These are phyloP conservation scores for Sporothrix pseudoabietina DNA, from an alignment of 2,329 filamentous ascomycete genomes.

Conservation along the genomic window DNA sequence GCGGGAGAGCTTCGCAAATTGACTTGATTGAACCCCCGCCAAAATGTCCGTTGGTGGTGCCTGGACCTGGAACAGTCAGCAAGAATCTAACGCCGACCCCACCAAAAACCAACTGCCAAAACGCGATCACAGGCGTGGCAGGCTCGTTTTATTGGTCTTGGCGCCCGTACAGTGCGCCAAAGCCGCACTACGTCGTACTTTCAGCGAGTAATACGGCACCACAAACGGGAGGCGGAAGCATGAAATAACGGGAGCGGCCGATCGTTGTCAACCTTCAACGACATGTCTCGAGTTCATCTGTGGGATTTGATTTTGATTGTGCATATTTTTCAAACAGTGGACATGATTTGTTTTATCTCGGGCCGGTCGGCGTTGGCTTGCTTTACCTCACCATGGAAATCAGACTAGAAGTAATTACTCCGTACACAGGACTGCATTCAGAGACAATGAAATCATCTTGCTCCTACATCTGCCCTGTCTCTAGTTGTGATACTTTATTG, in stretches of 20 bases:
- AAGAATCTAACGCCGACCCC: not conserved
- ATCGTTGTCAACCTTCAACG: not conserved
- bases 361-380: too few species aligned
- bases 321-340: too few species aligned
- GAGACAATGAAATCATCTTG: not conserved
- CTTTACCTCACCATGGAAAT: not conserved
- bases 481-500: not conserved
- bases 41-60: not conserved
- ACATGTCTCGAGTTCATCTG: too few species aligned
- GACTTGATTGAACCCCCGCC: not conserved
- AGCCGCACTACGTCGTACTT: too few species aligned
- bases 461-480: not conserved
- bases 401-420: too few species aligned
- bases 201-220: not conserved
- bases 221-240: too few species aligned
- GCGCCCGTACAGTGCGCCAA: constrained; percentile 17
- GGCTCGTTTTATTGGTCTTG: not conserved
- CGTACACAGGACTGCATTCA: not conserved
- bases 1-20: not conserved
- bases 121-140: not conserved
- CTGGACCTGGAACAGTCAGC: constrained; percentile 14
- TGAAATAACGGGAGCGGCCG: not conserved
- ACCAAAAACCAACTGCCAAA: not conserved
- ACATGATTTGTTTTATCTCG: too few species aligned
- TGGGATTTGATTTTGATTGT: not conserved